Conservation (phyloP, 805 yeast species). For the Barnettozyma sp. region DNA sequence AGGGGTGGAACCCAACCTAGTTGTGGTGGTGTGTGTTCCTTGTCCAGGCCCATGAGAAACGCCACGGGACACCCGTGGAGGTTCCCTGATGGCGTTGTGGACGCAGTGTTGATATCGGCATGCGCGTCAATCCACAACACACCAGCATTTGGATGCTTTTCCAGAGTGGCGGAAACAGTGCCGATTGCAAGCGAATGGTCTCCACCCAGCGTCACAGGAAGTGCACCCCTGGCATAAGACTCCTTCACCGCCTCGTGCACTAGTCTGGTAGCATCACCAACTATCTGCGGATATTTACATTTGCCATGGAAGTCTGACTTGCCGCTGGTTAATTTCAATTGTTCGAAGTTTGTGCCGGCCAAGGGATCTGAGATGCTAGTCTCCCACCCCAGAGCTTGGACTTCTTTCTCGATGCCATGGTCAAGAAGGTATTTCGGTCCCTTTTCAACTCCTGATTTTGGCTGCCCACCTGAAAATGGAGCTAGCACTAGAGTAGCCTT, state of each 20-base stretch:
- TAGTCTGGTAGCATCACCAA: conserved; percentile 59
- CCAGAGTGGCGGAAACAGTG: conserved; percentile 78
- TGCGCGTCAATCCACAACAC: conserved; percentile 97
- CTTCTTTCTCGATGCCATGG: conserved; percentile 59
- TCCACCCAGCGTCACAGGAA: conserved; percentile 90
- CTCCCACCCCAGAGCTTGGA: conserved; percentile 69
- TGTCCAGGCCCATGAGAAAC: conserved; percentile 77
- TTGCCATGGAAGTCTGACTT: conserved; percentile 43
- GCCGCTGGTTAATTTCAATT: conserved; percentile 32
- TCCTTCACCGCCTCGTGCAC: conserved; percentile 55
- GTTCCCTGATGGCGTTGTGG: conserved; percentile 79
- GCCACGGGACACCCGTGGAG: conserved; percentile 96
- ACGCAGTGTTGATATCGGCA: conserved; percentile 91
- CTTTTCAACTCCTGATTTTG: conserved; percentile 84
- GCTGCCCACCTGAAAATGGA: conserved; percentile 96
- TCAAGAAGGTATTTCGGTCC: conserved; percentile 82
- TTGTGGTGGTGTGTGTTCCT: conserved; percentile 59
- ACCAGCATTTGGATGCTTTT: conserved; percentile 79
- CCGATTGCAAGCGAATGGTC: conserved; percentile 96
- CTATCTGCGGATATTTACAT: conserved; percentile 70
- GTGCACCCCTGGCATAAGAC: conserved; percentile 40
- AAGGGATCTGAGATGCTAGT: conserved; percentile 49
- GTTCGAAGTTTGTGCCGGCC: conserved; percentile 38
- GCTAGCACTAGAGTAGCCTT: conserved; percentile 72
- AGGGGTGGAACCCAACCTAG: conserved; percentile 74